phyloP scores from a whole-genome alignment of 257 asterid species.

The Echites panduratus region DNA sequence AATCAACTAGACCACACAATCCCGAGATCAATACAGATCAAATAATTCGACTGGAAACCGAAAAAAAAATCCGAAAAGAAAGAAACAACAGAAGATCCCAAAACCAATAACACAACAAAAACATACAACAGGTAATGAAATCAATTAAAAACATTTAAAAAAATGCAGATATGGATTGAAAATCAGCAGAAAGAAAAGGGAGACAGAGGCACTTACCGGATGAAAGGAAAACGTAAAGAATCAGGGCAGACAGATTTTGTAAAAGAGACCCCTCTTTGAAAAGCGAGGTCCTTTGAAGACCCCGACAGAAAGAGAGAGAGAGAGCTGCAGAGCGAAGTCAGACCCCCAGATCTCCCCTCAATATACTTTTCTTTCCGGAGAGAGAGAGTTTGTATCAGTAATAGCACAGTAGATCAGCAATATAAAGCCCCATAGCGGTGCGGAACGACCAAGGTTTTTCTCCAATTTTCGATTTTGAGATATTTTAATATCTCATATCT shows the following conservation, averaged over 20 bases:
- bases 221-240: conserved; percentile 2
- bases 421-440: too few species aligned
- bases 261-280: conserved; percentile 24
- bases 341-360: conserved; percentile 19
- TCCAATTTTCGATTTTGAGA: too few species aligned
- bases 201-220: conserved; percentile 4
- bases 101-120: background rate
- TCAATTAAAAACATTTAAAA: background rate
- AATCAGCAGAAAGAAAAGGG: background rate
- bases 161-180: conserved; percentile 10
- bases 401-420: background rate
- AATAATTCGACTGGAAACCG: background rate
- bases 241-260: background rate
- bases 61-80: background rate
- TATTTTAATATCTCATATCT: too few species aligned
- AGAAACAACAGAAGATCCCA: background rate
- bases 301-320: conserved; percentile 6
- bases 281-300: conserved; percentile 15
- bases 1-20: conserved; percentile 13
- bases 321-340: conserved; percentile 9
- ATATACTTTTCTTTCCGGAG: background rate
- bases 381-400: background rate
- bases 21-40: conserved; percentile 40
- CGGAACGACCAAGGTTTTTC: too few species aligned
- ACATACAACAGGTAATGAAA: background rate